These are phyloP conservation scores for Protomyces lactucae-debilis DNA, from an alignment of 1,139 yeast species.

Conservation along the genomic window DNA sequence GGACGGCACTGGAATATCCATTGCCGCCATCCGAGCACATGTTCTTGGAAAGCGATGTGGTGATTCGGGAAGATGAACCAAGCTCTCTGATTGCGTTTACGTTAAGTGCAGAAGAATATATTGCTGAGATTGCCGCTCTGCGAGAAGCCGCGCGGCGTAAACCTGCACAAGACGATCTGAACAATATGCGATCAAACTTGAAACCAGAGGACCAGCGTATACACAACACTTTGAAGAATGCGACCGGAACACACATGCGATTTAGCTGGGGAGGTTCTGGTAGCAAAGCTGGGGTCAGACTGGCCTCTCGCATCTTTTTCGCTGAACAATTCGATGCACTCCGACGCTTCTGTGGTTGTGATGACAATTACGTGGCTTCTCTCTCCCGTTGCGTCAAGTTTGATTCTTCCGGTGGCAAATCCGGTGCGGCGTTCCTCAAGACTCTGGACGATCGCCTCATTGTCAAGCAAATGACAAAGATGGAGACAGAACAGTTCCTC, in stretches of 20 bases:
- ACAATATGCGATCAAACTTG: background rate
- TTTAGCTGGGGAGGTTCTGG: constrained; percentile 62
- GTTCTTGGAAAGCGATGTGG: constrained; percentile 88
- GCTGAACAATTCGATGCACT: constrained; percentile 97
- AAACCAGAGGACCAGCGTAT: constrained; percentile 36
- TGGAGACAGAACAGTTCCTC: constrained; percentile 88
- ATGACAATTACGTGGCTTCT: constrained; percentile 75
- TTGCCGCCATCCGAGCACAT: constrained; percentile 75
- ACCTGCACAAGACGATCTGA: constrained; percentile 4
- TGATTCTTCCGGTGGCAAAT: constrained; percentile 95
- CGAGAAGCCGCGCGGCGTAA: constrained; percentile 36
- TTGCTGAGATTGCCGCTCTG: constrained; percentile 53
- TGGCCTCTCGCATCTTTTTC: constrained; percentile 90
- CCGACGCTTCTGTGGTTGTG: constrained; percentile 73
- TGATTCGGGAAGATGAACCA: constrained; percentile 95
- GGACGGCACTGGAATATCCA: constrained; percentile 91
- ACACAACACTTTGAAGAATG: constrained; percentile 70
- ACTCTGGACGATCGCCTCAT: constrained; percentile 87
- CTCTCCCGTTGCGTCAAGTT: constrained; percentile 88
- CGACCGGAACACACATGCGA: constrained; percentile 81
- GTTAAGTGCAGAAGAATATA: constrained; percentile 75
- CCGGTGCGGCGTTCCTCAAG: constrained; percentile 89
- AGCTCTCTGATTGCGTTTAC: constrained; percentile 92
- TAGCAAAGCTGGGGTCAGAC: constrained; percentile 48
- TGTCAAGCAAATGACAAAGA: constrained; percentile 79